Percentiles rank a stretch among this genome's conserved stretches.
Conservation (phyloP, 129 eudicot species). For the Rutidosis leptorrhynchoides region DNA sequence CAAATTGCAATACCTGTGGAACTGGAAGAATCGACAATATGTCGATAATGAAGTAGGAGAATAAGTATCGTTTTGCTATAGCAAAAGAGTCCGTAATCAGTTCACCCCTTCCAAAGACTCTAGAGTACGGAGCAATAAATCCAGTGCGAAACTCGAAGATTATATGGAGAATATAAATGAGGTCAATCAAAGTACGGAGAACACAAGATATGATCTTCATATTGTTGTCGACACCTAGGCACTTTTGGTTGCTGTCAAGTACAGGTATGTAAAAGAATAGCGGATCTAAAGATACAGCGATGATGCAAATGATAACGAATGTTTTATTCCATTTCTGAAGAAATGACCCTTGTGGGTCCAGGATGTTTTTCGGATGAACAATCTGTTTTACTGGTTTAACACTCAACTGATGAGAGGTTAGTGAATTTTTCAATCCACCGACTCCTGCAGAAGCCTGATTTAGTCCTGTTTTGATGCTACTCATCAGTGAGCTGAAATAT, state of each 20-base stretch:
- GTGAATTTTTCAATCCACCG: slow-evolving; percentile 25
- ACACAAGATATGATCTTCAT: slow-evolving; percentile 61
- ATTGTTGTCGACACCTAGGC: slow-evolving; percentile 48
- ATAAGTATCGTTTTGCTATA: slow-evolving; percentile 63
- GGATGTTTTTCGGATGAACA: slow-evolving; percentile 18
- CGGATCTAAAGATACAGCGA: slow-evolving; percentile 76
- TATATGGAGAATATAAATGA: slow-evolving; percentile 68
- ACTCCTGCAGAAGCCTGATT: slow-evolving; percentile 34
- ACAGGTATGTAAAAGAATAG: slow-evolving; percentile 83
- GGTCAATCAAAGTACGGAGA: slow-evolving; percentile 62
- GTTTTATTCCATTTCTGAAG: slow-evolving; percentile 74
- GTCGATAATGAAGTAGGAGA: slow-evolving; percentile 63
- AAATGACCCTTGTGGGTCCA: slow-evolving; percentile 74
- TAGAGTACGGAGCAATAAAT: slow-evolving; percentile 67
- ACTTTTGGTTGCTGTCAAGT: slow-evolving; percentile 34
- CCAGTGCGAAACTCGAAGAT: slow-evolving; percentile 72
- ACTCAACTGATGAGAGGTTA: slow-evolving; percentile 10
- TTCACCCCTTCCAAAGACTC: slow-evolving; percentile 79
- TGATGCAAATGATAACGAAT: slow-evolving; percentile 52
- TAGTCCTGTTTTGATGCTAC: slow-evolving; percentile 32
- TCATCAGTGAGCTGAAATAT: slow-evolving; percentile 26
- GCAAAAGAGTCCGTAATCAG: slow-evolving; percentile 51
- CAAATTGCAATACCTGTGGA: slow-evolving; percentile 70
- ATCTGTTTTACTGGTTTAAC: slow-evolving; percentile 29
- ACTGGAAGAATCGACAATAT: slow-evolving; percentile 70